These are phyloP conservation scores for Trametes sanguinea DNA, from an alignment of 768 basidiomycete genomes.

Conservation along the genomic window DNA sequence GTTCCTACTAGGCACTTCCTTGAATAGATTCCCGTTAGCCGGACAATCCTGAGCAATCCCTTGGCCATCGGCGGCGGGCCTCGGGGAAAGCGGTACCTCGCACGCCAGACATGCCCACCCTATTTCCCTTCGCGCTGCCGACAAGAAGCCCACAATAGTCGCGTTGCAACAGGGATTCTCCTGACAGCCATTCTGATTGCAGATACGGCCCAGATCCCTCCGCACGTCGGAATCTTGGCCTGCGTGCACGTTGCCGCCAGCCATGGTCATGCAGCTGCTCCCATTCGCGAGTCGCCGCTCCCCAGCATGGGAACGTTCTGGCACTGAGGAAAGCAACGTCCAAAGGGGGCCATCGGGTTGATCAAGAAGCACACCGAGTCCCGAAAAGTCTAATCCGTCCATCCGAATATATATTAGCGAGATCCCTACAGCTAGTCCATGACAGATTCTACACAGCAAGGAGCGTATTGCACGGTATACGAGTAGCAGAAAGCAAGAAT, in stretches of 20 bases:
- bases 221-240: too few species aligned
- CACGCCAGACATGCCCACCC: neutral
- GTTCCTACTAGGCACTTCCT: too few species aligned
- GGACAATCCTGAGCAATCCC: neutral
- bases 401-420: neutral
- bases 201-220: neutral
- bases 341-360: too few species aligned
- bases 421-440: slow-evolving; percentile 1
- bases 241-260: too few species aligned
- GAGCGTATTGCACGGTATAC: slow-evolving; percentile 5
- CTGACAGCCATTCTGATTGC: neutral
- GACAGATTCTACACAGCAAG: slow-evolving; percentile 8
- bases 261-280: too few species aligned
- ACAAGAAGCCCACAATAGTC: too few species aligned
- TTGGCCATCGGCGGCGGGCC: neutral
- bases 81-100: neutral
- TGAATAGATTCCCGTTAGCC: too few species aligned
- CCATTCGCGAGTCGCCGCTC: too few species aligned
- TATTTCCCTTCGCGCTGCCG: too few species aligned
- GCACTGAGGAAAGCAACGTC: too few species aligned
- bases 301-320: too few species aligned
- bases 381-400: neutral
- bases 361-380: neutral
- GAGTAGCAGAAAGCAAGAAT: neutral
- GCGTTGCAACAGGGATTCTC: neutral